phyloP scores from a whole-genome alignment of 2,329 filamentous ascomycete species.

The Calonectria multiphialidica region DNA sequence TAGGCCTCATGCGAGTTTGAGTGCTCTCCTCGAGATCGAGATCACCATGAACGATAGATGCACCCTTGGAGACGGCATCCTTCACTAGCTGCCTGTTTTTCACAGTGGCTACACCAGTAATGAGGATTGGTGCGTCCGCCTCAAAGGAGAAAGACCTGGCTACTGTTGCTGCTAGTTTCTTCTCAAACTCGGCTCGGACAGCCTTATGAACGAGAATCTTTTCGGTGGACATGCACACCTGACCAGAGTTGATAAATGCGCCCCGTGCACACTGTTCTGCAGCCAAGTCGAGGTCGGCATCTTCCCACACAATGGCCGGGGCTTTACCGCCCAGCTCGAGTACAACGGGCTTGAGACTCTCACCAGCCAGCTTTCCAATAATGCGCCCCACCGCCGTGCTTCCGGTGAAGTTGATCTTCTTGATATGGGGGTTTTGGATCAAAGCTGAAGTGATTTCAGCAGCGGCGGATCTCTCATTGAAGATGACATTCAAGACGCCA shows the following conservation, averaged over 20 bases:
- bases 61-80: constrained; percentile 78
- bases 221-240: constrained; percentile 91
- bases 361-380: constrained; percentile 77
- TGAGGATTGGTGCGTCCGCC: constrained; percentile 75
- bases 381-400: constrained; percentile 80
- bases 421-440: constrained; percentile 75
- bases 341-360: constrained; percentile 82
- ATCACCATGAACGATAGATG: constrained; percentile 59
- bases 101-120: constrained; percentile 73
- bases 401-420: constrained; percentile 90
- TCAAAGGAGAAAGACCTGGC: constrained; percentile 63
- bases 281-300: constrained; percentile 81
- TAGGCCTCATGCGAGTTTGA: constrained; percentile 66
- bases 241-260: constrained; percentile 79
- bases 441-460: constrained; percentile 74
- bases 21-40: constrained; percentile 46
- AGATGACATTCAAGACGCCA: constrained; percentile 81
- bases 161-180: constrained; percentile 54
- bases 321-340: constrained; percentile 89
- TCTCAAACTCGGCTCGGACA: constrained; percentile 60
- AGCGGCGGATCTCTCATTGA: constrained; percentile 74
- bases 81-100: constrained; percentile 76
- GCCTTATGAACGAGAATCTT: constrained; percentile 71
- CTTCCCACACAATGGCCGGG: constrained; percentile 81
- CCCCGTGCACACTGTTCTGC: constrained; percentile 77